A percentile compares a stretch with the other conserved stretches of the same genome.
Conservation (phyloP, 305 asterid genomes). For the Fraxinus xanthoxyloides region DNA sequence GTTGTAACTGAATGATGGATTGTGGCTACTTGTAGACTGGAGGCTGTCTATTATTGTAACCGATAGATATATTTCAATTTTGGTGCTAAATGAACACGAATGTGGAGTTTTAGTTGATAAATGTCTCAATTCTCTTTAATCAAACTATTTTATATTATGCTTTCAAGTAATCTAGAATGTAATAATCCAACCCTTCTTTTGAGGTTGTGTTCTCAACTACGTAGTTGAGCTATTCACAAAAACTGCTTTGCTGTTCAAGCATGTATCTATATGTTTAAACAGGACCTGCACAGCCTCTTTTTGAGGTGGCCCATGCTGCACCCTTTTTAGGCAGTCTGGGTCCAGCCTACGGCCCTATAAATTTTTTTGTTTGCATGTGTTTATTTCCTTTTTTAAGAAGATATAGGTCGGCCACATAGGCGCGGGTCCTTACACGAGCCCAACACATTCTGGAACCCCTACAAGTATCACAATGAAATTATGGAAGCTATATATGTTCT, state of each 20-base stretch:
- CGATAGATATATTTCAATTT: background rate
- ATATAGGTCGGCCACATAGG: background rate
- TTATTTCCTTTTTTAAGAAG: background rate
- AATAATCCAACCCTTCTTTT: background rate
- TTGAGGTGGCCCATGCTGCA: background rate
- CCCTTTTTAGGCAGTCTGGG: background rate
- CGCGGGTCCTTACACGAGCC: background rate
- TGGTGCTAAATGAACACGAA: background rate
- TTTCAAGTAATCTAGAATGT: background rate
- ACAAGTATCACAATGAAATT: background rate
- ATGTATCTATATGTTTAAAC: background rate
- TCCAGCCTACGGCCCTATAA: background rate
- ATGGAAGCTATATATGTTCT: background rate
- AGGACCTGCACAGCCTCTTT: background rate
- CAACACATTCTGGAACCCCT: background rate
- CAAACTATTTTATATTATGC: background rate
- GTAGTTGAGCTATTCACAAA: background rate
- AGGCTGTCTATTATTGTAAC: background rate
- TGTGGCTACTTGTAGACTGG: background rate
- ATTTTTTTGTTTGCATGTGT: background rate
- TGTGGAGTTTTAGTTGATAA: background rate
- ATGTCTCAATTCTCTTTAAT: background rate
- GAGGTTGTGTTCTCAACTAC: background rate
- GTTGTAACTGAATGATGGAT: background rate
- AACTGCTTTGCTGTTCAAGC: background rate